Conservation (phyloP, 2,329 filamentous ascomycete species). For the Leptosphaerulina australis region DNA sequence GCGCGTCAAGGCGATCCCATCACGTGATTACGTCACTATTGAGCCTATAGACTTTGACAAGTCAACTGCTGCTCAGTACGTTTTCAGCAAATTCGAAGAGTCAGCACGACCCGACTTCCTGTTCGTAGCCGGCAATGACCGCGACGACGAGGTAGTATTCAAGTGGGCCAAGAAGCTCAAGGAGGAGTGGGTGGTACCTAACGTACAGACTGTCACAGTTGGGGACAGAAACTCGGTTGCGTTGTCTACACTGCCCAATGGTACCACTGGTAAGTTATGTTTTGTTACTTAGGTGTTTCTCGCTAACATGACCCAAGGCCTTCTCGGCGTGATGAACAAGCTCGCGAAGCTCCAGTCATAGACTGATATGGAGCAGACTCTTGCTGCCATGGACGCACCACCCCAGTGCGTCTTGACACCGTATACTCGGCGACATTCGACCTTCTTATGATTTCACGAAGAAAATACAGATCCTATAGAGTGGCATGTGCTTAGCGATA, state of each 20-base stretch:
- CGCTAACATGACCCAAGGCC: constrained; percentile 32
- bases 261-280: constrained; percentile 76
- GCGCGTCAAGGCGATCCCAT: constrained; percentile 79
- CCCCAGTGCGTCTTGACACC: constrained; percentile 5
- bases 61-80: constrained; percentile 76
- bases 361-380: constrained; percentile 1
- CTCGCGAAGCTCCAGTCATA: constrained; percentile 31
- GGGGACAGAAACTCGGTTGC: constrained; percentile 89
- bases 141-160: constrained; percentile 93
- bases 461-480: neutral
- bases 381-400: neutral
- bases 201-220: constrained; percentile 84
- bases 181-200: constrained; percentile 54
- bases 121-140: constrained; percentile 86
- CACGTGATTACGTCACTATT: constrained; percentile 80
- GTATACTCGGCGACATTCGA: constrained; percentile 4
- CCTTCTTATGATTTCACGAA: constrained; percentile 1
- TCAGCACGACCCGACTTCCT: constrained; percentile 71
- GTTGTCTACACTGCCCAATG: constrained; percentile 82
- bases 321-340: constrained; percentile 39
- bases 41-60: constrained; percentile 89
- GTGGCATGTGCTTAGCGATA: constrained; percentile 4
- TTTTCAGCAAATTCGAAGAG: constrained; percentile 61
- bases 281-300: neutral
- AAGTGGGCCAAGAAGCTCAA: constrained; percentile 86